Conservation (phyloP, 179 eudicot species). For the Carnegiea gigantea region DNA sequence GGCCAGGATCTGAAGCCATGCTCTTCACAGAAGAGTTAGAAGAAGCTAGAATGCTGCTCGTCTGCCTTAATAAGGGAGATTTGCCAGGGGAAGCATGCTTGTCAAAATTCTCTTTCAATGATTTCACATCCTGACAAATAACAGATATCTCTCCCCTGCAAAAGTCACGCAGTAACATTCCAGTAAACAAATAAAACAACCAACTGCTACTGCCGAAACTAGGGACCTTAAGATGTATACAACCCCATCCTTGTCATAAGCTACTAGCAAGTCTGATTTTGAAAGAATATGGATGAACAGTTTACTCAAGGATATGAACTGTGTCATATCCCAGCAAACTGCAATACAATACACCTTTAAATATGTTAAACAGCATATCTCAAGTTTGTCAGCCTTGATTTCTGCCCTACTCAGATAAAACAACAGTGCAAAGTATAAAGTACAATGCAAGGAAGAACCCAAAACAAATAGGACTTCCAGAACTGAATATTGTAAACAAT, state of each 20-base stretch:
- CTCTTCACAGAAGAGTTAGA: slow-evolving; percentile 53
- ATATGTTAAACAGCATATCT: not conserved
- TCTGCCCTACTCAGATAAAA: not conserved
- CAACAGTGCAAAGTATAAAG: not conserved
- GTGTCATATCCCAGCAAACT: not conserved
- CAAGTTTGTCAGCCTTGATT: not conserved
- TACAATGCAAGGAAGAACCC: not conserved
- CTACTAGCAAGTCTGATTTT: not conserved
- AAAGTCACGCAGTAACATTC: not conserved
- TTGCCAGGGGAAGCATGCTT: slow-evolving; percentile 51
- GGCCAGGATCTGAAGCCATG: slow-evolving; percentile 21
- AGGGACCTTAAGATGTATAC: not conserved
- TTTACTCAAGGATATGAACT: not conserved
- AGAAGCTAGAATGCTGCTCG: slow-evolving; percentile 53
- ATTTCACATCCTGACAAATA: slow-evolving; percentile 71
- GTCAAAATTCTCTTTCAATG: slow-evolving; percentile 70
- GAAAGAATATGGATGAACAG: not conserved
- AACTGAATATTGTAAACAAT: not conserved
- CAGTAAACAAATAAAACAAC: not conserved
- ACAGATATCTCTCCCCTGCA: slow-evolving; percentile 94
- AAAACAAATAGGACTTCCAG: not conserved
- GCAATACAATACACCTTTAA: not conserved
- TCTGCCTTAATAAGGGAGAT: slow-evolving; percentile 54
- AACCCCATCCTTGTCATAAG: not conserved
- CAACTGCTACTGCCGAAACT: too few relatives aligned